Base-by-base conservation (phyloP, 192 early-diverging fungal genomes). In the Podila minutissima region DNA sequence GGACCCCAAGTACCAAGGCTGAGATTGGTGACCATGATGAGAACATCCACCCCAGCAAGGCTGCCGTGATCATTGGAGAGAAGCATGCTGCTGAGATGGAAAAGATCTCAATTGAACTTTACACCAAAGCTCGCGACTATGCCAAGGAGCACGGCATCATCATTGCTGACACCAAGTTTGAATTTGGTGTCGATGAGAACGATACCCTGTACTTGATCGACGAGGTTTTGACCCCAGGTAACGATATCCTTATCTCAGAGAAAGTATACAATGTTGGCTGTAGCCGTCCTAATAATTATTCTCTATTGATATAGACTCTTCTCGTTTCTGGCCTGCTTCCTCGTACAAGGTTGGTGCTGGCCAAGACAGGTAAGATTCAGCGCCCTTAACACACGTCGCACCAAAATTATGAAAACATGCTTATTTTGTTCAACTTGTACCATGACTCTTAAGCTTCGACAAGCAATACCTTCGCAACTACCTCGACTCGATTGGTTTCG, bases 141-240 rank as follows among this genome's bases (percentile, higher is more conserved):
- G 97, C 97, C 4, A 61, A 82, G 6, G 79, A 83, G 33, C 91
- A 89, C 82, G 97, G 97, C 37, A 98, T 99, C 66, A 95, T 99
- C 62, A 99, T 99, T 86, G 98, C 98, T 13, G 98, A 99, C 67
- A 99, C 98, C 41, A 99, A 99, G 83, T 98, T 99, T 82, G 98
- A 99, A 86, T 99, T 99, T 90, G 98, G 98, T 65, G 90, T 95
- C 11, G 95, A 99, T 84, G 85, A 87, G 38, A 66, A 93, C 19
- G 94, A 94, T 68, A 87, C 83, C 28, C 77, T 99, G 28, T 91
- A 96, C 73, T 86, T 99, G 64, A 92, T 95, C 19, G 98, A 99
- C 78, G 98, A 99, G 83, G 97, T 96, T 33, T 89, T 99, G 74
- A 99, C 98, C 0, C 98, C 97, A 28, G 93, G 92, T 93, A 86